A percentile compares a stretch with the other conserved stretches of the same genome.
phyloP scores from a whole-genome alignment of 2,329 filamentous ascomycete species.

The Westerdykella ornata region DNA sequence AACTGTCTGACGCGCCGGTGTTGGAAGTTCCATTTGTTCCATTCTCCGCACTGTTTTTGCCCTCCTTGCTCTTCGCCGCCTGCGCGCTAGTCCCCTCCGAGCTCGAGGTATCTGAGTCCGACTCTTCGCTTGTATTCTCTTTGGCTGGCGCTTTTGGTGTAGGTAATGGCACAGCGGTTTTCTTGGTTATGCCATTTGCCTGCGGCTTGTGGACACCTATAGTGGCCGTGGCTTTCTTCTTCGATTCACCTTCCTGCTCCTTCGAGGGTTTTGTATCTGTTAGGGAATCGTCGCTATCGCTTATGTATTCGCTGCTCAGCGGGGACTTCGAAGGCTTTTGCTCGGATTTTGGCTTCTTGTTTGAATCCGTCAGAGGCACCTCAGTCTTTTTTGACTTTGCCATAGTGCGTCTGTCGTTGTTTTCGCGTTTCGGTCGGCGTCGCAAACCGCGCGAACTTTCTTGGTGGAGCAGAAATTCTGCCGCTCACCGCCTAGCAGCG shows the following conservation, averaged over 20 bases:
- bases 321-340: conserved; percentile 16
- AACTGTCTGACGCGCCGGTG: conserved; percentile 9
- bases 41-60: conserved; percentile 9
- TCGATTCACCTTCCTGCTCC: conserved; percentile 17
- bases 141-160: conserved; percentile 11
- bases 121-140: conserved; percentile 15
- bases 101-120: conserved; percentile 20
- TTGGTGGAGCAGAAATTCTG: conserved; percentile 18
- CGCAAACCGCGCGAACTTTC: conserved; percentile 25
- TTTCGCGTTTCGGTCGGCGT: not conserved
- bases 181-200: conserved; percentile 17
- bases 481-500: conserved; percentile 10
- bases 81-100: conserved; percentile 21
- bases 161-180: conserved; percentile 9
- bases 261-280: conserved; percentile 13
- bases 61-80: not conserved
- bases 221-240: conserved; percentile 8
- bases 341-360: conserved; percentile 20
- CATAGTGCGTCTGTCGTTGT: conserved; percentile 18
- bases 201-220: conserved; percentile 27
- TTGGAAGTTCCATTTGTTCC: conserved; percentile 11
- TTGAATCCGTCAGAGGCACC: conserved; percentile 29
- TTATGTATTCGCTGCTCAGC: conserved; percentile 34
- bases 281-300: conserved; percentile 28
- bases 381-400: conserved; percentile 30